Base-by-base conservation (phyloP, 345 rosid species). In the Gossypium ekmanianum region DNA sequence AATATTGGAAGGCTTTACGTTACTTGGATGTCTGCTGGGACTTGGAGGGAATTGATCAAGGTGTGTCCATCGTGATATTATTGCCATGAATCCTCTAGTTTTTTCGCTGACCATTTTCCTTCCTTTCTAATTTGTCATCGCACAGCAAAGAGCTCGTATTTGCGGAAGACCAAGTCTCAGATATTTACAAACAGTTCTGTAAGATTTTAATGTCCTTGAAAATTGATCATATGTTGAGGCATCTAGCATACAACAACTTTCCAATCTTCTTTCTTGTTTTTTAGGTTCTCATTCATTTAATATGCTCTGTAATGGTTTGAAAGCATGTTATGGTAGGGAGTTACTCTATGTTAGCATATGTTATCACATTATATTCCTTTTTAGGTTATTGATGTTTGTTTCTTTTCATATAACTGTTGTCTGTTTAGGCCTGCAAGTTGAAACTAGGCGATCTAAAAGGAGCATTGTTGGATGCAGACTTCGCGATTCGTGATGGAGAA, bases 11-110 rank as follows among this genome's bases (percentile, higher is more conserved):
- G 90, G 97, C 92, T 66, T 76, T 95, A 55, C 91, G 97, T 3
- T 93, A 92, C 81, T 82, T 93, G 76, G 98, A 96, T 81, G 84
- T 88, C 72, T 92, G 97, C 86, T 96, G 97, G 99, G 99, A 93
- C 90, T 88, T 93, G 78, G 97, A 93, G 1, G 92, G 86, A 74
- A 93, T 96, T 70, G 98, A 96, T 63, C 92, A 91, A 88, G 97
- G 99, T 90, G 20, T 54, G 9, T 68, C 17, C 44, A 68, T 50
- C 26, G 3, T 16, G 22, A 68, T 24, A 16, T 50, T 68, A 45
- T 16, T 68, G 16, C 58, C 44, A 26, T 26, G 55, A 45, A 50
- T 27, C 45, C 43, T 50, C 41, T 26, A 14, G 41, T 3, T 24
- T 12, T 50, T 68, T 13, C 14, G 13, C 54, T 50, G 44, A 68